Percentiles rank a stretch among this genome's conserved stretches.
Conservation (phyloP, 139 green algal genomes). For the Dunaliella sp. region DNA sequence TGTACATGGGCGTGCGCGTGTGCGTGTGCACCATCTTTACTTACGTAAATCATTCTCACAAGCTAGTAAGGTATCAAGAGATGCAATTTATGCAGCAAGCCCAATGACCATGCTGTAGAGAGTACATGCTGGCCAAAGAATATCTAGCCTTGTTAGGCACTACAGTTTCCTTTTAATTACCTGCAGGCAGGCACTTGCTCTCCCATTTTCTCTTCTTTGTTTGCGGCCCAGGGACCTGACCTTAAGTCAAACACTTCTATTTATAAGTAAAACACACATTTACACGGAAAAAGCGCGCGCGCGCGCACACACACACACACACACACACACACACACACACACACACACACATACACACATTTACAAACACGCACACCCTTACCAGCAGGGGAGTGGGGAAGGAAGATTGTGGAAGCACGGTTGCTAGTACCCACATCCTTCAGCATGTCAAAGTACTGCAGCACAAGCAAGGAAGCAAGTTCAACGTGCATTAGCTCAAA, state of each 20-base stretch:
- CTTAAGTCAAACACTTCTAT: background rate
- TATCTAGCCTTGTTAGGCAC: background rate
- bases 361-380: constrained; percentile 27
- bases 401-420: constrained; percentile 70
- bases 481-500: too few relatives aligned
- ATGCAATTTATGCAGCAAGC: too few relatives aligned
- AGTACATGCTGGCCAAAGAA: background rate
- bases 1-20: background rate
- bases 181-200: background rate
- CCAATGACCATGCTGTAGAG: background rate
- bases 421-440: constrained; percentile 60
- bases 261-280: background rate
- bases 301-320: background rate
- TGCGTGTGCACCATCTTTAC: background rate
- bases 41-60: background rate
- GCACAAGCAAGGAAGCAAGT: too few relatives aligned
- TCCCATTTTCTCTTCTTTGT: background rate
- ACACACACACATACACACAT: background rate
- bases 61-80: background rate
- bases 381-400: constrained; percentile 66
- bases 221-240: too few relatives aligned
- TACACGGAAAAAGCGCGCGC: background rate
- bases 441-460: constrained; percentile 94
- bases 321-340: background rate
- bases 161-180: background rate